phyloP scores from a whole-genome alignment of 192 early-diverging fungal species.

The Mortierella claussenii region DNA sequence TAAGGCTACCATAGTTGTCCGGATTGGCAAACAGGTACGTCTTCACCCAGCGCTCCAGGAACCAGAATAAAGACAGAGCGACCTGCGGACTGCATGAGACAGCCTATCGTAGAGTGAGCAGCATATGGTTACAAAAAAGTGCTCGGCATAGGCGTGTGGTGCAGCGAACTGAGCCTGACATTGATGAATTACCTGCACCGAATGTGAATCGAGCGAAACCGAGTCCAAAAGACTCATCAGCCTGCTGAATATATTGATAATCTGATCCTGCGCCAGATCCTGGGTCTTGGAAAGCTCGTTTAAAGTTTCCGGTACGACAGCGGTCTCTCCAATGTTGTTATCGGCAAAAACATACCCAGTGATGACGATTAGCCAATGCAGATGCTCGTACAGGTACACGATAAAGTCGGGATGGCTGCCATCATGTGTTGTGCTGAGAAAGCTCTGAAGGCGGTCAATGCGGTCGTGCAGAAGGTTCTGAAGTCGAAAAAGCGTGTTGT shows the following conservation, averaged over 20 bases:
- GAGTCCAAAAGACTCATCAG: constrained; percentile 64
- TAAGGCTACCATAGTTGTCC: constrained; percentile 67
- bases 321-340: constrained; percentile 73
- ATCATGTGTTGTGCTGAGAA: constrained; percentile 54
- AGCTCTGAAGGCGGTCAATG: constrained; percentile 54
- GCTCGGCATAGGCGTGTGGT: too few relatives aligned
- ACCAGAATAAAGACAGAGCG: constrained; percentile 78
- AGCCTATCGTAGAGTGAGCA: constrained; percentile 41
- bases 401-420: constrained; percentile 49
- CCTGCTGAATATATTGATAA: constrained; percentile 59
- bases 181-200: constrained; percentile 49
- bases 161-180: too few relatives aligned
- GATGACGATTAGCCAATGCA: constrained; percentile 82
- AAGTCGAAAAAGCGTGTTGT: constrained; percentile 60
- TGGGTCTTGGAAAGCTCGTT: constrained; percentile 65
- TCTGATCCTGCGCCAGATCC: constrained; percentile 56
- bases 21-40: constrained; percentile 75
- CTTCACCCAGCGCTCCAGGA: constrained; percentile 76
- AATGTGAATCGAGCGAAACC: constrained; percentile 61
- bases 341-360: constrained; percentile 75
- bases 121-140: not conserved
- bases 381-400: constrained; percentile 65
- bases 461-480: constrained; percentile 63
- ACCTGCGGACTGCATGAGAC: constrained; percentile 76
- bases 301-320: constrained; percentile 71